Evolutionary conservation across 768 basidiomycete genomes (phyloP).

Genomic region (Daedaleopsis nitida): DNA sequence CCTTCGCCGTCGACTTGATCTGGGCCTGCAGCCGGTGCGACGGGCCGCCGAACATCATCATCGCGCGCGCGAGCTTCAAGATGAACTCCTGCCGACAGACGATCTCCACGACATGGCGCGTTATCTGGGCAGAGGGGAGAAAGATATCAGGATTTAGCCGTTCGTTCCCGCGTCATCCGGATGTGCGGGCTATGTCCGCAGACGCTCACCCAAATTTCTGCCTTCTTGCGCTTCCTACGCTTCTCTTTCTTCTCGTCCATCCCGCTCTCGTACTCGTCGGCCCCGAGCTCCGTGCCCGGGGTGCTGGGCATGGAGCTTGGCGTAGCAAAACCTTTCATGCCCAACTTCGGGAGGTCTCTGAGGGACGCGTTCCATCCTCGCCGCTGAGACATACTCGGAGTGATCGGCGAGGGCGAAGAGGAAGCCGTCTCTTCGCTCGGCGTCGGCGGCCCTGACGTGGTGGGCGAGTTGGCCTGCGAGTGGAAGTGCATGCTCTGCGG

Average conservation of each 20-base stretch:
- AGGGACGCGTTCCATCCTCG: conserved; percentile 19
- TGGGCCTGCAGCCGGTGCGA: conserved; percentile 83
- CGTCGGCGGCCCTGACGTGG: conserved; percentile 9
- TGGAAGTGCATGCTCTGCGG: conserved; percentile 23
- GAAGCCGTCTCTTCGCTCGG: conserved; percentile 15
- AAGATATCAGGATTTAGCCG: background rate
- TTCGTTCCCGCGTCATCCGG: background rate
- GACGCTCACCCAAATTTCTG: conserved; percentile 72
- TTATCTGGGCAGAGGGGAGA: conserved; percentile 53
- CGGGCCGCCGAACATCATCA: conserved; percentile 91
- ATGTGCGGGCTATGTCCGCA: background rate
- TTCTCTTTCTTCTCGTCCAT: conserved; percentile 37
- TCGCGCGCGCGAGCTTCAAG: conserved; percentile 77
- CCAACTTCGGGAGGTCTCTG: conserved; percentile 40
- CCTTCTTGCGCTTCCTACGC: conserved; percentile 63
- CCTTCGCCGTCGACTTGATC: conserved; percentile 74
- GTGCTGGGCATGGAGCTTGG: conserved; percentile 31
- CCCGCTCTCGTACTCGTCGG: conserved; percentile 30
- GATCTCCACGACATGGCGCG: conserved; percentile 81
- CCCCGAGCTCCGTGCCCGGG: conserved; percentile 29
- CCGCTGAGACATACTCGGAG: background rate
- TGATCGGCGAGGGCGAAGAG: background rate
- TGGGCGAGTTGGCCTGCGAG: conserved; percentile 1
- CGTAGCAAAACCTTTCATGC: conserved; percentile 28
- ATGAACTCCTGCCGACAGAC: conserved; percentile 83